Percentiles rank a stretch among this genome's conserved stretches.
These are phyloP conservation scores for Nematocida major DNA, from an alignment of 371 early-diverging fungal species.

Conservation along the genomic window DNA sequence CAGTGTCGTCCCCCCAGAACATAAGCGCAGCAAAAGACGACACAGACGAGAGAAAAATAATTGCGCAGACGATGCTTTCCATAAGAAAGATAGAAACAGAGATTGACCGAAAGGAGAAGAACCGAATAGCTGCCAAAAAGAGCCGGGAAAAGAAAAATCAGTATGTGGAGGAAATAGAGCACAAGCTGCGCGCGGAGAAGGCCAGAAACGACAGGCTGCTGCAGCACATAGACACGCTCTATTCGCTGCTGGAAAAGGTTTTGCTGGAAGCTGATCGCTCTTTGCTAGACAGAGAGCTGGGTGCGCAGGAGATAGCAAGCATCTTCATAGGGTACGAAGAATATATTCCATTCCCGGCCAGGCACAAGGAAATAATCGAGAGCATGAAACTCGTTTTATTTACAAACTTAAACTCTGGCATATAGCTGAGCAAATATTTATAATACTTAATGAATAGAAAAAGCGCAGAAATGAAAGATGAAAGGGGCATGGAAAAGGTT, in stretches of 20 bases:
- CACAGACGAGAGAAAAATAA: not conserved
- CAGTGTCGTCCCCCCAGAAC: not conserved
- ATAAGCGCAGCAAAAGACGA: not conserved
- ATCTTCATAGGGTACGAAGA: not conserved
- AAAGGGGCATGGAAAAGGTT: not conserved
- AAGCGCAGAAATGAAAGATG: not conserved
- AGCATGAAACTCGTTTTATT: not conserved
- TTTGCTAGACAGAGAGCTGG: not conserved
- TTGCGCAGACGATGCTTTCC: constrained; percentile 18
- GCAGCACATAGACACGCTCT: constrained; percentile 45
- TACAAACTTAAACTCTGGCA: not conserved
- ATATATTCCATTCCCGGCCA: not conserved
- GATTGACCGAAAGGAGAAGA: constrained; percentile 59
- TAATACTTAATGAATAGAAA: constrained; percentile 6
- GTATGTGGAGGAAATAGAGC: constrained; percentile 49
- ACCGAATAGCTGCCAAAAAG: constrained; percentile 63
- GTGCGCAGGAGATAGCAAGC: not conserved
- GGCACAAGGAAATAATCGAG: not conserved
- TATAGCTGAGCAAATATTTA: constrained; percentile 5
- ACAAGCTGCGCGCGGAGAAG: constrained; percentile 46
- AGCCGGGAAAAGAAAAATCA: constrained; percentile 61
- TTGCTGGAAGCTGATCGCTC: constrained; percentile 1
- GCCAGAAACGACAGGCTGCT: constrained; percentile 46
- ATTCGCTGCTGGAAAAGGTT: constrained; percentile 28
- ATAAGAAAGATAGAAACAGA: not conserved